phyloP scores from a whole-genome alignment of 2,329 filamentous ascomycete species.

The Fusarium subglutinans region DNA sequence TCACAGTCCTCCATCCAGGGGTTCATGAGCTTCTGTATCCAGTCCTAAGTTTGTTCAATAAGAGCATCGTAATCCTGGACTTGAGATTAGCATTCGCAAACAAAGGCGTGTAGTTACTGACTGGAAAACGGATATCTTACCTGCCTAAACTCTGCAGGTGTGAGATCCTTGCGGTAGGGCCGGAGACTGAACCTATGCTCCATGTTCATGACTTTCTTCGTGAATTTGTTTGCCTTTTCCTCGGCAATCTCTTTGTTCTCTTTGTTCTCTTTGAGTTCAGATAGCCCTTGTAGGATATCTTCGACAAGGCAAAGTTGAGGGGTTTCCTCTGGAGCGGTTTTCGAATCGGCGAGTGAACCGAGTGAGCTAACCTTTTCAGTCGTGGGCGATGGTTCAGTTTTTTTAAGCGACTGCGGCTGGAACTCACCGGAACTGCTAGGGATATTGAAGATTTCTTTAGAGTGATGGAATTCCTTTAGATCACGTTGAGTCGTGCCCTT shows the following conservation, averaged over 20 bases:
- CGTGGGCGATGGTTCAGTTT: conserved; percentile 8
- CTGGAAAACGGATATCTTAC: conserved; percentile 37
- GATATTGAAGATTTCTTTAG: neutral
- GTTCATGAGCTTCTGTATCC: conserved; percentile 49
- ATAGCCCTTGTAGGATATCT: conserved; percentile 30
- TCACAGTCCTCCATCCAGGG: conserved; percentile 44
- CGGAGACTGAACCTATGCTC: conserved; percentile 49
- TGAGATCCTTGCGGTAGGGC: conserved; percentile 52
- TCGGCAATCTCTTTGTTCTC: conserved; percentile 45
- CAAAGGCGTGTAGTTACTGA: neutral
- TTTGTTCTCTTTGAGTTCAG: conserved; percentile 3
- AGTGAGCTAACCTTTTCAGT: conserved; percentile 28
- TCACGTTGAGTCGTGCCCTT: neutral
- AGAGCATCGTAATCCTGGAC: conserved; percentile 50
- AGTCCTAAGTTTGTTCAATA: conserved; percentile 47
- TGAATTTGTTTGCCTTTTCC: conserved; percentile 42
- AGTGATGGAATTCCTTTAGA: conserved; percentile 19
- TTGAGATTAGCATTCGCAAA: conserved; percentile 14
- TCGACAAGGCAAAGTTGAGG: conserved; percentile 32
- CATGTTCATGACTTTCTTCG: conserved; percentile 37
- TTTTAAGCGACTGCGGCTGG: conserved; percentile 9
- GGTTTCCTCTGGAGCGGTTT: conserved; percentile 27
- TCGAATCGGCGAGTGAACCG: conserved; percentile 30
- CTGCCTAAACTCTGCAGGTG: conserved; percentile 48
- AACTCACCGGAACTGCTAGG: conserved; percentile 12